Evolutionary conservation across 208 protist genomes (phyloP), one percentile per base, ranked within the genome.

Genomic region (Crithidia bombi): DNA sequence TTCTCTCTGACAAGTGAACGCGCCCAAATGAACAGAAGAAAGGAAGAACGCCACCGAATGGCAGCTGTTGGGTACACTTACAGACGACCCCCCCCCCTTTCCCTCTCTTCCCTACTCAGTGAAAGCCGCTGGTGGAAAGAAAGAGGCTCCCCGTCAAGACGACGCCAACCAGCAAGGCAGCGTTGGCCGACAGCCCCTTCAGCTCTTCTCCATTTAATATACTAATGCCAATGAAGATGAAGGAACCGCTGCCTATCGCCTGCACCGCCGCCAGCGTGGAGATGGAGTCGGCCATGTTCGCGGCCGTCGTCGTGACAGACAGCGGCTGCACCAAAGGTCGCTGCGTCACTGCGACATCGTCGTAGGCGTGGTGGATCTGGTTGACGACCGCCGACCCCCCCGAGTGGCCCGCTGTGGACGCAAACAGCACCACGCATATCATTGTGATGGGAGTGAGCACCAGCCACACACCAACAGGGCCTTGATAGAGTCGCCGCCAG

Each of bases 201-300:
- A 85, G n/a, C n/a, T 87, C 78, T 72, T 94, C 89, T 11, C 76
- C 57, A 5, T 64, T 38, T 32, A 94, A 43, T 19, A 83, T 71
- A 12, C 59, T 76, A 0, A 92, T 59, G 0, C 72, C 82, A 11
- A 90, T 79, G 62, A 85, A 92, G 4, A 94, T 66, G 38, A 92
- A 94, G 1, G 85, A 90, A 30, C 89, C 89, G 56, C 78, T 85
- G n/a, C 79, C 85, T 21, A 90, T 41, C 7, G 83, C 78, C 54
- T 89, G 82, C 26, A 80, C 66, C 2, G 73, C 61, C 2, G 72
- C 64, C 41, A 81, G 54, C 35, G 47, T 59, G 15, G 71, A 71
- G 19, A 77, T 64, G 19, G 64, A 14, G 36, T 43, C 43, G 5
- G 28, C 6, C 5, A n/a, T 43, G 23, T 5, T 32, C 0, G 7